Conservation (phyloP, 768 basidiomycete species). For the Boletus vinaceobasis region DNA sequence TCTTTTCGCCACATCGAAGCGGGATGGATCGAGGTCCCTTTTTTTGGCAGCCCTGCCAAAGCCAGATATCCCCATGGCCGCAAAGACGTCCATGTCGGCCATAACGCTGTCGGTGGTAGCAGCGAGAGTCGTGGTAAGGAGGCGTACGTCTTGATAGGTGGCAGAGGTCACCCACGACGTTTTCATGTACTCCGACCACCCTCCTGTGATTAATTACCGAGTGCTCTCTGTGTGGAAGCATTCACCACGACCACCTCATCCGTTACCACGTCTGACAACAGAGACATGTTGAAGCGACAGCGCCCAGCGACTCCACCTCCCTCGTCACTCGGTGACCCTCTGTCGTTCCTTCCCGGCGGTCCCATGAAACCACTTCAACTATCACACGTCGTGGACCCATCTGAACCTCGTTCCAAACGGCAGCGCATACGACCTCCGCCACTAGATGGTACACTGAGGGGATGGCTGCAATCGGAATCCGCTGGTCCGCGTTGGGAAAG, state of each 20-base stretch:
- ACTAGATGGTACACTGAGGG: conserved; percentile 50
- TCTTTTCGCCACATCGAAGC: conserved; percentile 76
- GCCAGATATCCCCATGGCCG: conserved; percentile 79
- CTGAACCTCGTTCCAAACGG: conserved; percentile 45
- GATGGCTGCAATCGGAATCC: conserved; percentile 34
- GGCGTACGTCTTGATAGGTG: conserved; percentile 6
- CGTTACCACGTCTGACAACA: conserved; percentile 7
- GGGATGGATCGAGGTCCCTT: conserved; percentile 65
- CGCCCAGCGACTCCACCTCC: conserved; percentile 44
- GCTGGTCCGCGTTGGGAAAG: conserved; percentile 15
- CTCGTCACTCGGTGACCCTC: conserved; percentile 28
- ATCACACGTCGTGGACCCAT: conserved; percentile 7
- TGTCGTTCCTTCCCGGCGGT: conserved; percentile 15
- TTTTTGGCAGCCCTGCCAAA: conserved; percentile 76
- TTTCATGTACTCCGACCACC: conserved; percentile 22
- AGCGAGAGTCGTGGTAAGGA: not conserved
- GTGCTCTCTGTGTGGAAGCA: not conserved
- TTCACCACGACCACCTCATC: not conserved
- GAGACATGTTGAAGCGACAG: conserved; percentile 53
- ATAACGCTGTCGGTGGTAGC: conserved; percentile 28
- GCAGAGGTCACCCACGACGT: conserved; percentile 14
- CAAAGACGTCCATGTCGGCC: conserved; percentile 66
- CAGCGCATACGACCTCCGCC: conserved; percentile 50
- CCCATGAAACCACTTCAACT: conserved; percentile 11
- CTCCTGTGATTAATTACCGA: conserved; percentile 9